Conservation (phyloP, 306 rosid genomes). For the Cucurbita maxima region DNA sequence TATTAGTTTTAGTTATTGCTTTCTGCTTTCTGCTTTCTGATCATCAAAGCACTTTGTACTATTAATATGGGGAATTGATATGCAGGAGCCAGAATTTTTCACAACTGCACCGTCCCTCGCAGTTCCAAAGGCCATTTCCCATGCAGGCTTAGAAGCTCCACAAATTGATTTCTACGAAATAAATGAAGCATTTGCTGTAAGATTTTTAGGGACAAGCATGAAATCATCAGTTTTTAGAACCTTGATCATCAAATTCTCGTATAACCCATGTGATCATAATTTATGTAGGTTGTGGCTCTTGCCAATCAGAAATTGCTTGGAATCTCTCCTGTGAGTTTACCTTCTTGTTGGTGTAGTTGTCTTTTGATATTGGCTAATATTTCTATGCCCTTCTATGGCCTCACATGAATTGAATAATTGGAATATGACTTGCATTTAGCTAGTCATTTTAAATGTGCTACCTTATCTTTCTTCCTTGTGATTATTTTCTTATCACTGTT, state of each 20-base stretch:
- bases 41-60: not conserved
- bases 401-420: not conserved
- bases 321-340: constrained; percentile 50
- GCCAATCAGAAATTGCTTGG: constrained; percentile 92
- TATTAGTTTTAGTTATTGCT: not conserved
- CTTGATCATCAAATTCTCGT: constrained; percentile 1
- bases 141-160: constrained; percentile 70
- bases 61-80: constrained; percentile 14
- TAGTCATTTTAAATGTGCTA: not conserved
- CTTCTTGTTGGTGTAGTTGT: not conserved
- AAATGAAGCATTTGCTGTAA: constrained; percentile 93
- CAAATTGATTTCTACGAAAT: constrained; percentile 82
- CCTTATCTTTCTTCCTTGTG: not conserved
- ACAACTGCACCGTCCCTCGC: constrained; percentile 97
- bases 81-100: constrained; percentile 88
- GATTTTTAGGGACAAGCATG: constrained; percentile 10
- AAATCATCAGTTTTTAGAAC: not conserved
- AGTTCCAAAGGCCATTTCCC: constrained; percentile 80
- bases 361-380: not conserved
- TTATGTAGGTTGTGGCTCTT: constrained; percentile 81
- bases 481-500: not conserved
- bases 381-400: not conserved
- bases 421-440: not conserved
- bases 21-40: not conserved
- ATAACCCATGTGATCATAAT: not conserved